Base-by-base conservation (phyloP, 129 eudicot species). In the Flaveria brownii region DNA sequence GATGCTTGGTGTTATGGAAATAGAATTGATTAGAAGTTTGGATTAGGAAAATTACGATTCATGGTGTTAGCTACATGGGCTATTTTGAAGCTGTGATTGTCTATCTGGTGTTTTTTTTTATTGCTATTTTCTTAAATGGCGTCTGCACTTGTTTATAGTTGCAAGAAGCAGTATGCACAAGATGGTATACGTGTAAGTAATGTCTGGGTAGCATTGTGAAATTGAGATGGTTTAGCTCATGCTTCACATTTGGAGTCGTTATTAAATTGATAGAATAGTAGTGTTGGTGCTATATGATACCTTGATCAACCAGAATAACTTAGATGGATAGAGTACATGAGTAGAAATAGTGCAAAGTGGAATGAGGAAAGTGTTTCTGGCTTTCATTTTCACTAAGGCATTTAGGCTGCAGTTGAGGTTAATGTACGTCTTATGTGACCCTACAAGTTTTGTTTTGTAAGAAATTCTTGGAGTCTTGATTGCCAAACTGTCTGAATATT, bases 221-320 rank as follows among this genome's bases (percentile, higher is more conserved):
- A 43, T 43, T 43, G 12, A 13, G 10, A 43, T 43, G 10, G 49
- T 43, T 43, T 43, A 2, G 49, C 12, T 43, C 49, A 43, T 43
- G 49, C 2, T 43, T 23, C 23, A 42, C 56, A 0, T n/a, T 47
- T 62, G 71, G 79, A 46, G 63, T 28, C 15, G 1, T 62, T 5
- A 46, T 46, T 45, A 75, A 49, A 15, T 45, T 4, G 25, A 42
- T 64, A 36, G 41, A 14, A 13, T 2, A 7, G 62, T 20, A 5
- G 25, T 22, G 20, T 9, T 65, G 67, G 4, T 66, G 67, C 26
- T 77, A 52, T 11, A 60, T 76, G 80, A 12, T 33, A 62, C 47
- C 33, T 73, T 23, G 60, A 61, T 61, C 1, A 42, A 61, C 60
- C 9, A 23, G 18, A 15, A 42, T 62, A 7, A 9, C 61, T 12